phyloP scores from a whole-genome alignment of 225 moss, liverwort and hornwort genomes.

The Ulota crispa region DNA sequence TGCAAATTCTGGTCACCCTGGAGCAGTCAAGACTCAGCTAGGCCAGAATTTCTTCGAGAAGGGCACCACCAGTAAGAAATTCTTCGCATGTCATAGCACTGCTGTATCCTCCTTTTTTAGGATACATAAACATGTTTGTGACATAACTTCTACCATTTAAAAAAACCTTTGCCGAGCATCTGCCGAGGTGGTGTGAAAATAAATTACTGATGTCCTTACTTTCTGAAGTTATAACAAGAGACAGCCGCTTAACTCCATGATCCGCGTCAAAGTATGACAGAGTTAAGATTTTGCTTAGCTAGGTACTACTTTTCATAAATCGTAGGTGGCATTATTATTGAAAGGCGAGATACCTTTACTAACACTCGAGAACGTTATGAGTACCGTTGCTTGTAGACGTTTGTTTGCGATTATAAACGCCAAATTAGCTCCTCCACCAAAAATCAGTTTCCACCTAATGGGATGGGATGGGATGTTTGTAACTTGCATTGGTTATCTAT shows the following conservation, averaged over 20 bases:
- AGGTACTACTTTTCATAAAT: not conserved
- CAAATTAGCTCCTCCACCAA: not conserved
- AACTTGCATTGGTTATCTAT: not conserved
- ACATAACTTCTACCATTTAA: too few relatives aligned
- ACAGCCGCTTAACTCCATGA: not conserved
- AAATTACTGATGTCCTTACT: not conserved
- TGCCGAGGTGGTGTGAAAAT: too few relatives aligned
- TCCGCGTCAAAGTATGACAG: too few relatives aligned
- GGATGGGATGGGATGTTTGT: not conserved
- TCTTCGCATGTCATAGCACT: not conserved
- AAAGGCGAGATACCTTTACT: too few relatives aligned
- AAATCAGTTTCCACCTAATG: not conserved
- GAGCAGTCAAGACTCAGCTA: conserved; percentile 36
- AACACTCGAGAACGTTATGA: too few relatives aligned
- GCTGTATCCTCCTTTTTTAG: not conserved
- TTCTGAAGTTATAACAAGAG: not conserved
- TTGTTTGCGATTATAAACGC: not conserved
- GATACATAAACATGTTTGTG: too few relatives aligned
- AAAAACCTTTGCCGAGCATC: too few relatives aligned
- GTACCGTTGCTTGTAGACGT: not conserved
- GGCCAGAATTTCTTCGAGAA: conserved; percentile 46
- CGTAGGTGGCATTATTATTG: too few relatives aligned
- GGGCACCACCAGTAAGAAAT: conserved; percentile 30
- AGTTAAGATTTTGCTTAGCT: not conserved
- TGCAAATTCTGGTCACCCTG: conserved; percentile 42